Percentiles rank a stretch among this genome's conserved stretches.
Conservation (phyloP, 495 filamentous ascomycete genomes). For the Aspergillus ostianus region DNA sequence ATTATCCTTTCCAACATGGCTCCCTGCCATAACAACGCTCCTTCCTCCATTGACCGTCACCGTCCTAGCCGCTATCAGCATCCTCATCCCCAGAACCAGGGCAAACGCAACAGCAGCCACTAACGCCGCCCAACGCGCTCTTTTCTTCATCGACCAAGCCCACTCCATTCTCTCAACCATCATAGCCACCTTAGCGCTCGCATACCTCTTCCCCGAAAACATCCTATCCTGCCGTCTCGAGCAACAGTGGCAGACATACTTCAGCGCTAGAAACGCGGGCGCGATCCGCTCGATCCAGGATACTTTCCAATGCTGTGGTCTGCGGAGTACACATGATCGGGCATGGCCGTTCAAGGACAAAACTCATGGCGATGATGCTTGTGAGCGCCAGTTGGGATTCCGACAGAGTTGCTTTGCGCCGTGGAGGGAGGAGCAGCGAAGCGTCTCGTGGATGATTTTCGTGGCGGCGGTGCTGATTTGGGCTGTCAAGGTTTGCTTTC, state of each 20-base stretch:
- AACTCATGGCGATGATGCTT: conserved; percentile 30
- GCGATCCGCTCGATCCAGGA: conserved; percentile 63
- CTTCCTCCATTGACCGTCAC: conserved; percentile 9
- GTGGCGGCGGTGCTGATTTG: conserved; percentile 24
- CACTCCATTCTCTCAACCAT: conserved; percentile 50
- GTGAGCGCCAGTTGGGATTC: conserved; percentile 30
- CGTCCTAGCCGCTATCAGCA: conserved; percentile 11
- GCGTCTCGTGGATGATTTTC: conserved; percentile 28
- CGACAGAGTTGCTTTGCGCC: conserved; percentile 25
- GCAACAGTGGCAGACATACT: conserved; percentile 52
- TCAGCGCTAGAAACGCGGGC: conserved; percentile 41
- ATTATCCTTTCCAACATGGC: conserved; percentile 29
- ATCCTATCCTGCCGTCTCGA: conserved; percentile 52
- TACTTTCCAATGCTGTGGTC: conserved; percentile 62
- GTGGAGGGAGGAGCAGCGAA: conserved; percentile 25
- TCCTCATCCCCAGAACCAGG: conserved; percentile 8
- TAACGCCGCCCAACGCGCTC: neutral
- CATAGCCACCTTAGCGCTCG: conserved; percentile 55
- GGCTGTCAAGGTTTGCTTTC: conserved; percentile 21
- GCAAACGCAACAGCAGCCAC: conserved; percentile 4
- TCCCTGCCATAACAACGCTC: conserved; percentile 28
- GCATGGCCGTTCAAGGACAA: conserved; percentile 56
- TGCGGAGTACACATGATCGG: conserved; percentile 52
- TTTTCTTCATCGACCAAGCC: conserved; percentile 24
- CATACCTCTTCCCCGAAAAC: conserved; percentile 47